Base-by-base conservation (phyloP, 371 early-diverging fungal species). In the Rhizopus delemar region DNA sequence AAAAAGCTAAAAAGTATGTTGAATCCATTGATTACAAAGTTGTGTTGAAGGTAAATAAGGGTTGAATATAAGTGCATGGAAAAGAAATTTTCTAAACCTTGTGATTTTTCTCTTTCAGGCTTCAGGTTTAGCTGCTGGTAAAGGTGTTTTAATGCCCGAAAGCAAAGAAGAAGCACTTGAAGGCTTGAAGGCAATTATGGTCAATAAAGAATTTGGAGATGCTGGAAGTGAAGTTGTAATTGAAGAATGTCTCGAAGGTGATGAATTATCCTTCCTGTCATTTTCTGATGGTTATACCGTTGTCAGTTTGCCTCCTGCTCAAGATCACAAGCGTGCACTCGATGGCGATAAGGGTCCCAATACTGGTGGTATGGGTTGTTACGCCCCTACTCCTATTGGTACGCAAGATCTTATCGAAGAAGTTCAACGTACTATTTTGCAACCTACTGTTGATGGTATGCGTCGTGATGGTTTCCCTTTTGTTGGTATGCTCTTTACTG, bases 331-430 rank as follows among this genome's bases (percentile, higher is more conserved):
- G 81, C 92, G 98, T 41, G 92, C 91, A 22, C 83, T 84, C 62
- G 96, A 98, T 60, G 90, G 90, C 57, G 98, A 98, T 73, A 68
- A 84, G 69, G 98, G 98, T 0, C 96, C 93, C 57, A 98, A 98
- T 81, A 98, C 98, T 0, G 98, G 98, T 57, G 98, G 98, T 56
- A 98, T 98, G 98, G 98, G 98, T 6, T 93, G 94, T 60, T 98
- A 98, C 71, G 91, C 92, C 41, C 98, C 98, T 32, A 95, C 98
- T 2, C 96, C 97, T 5, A 85, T 96, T 52, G 93, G 89, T 51
- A 92, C 95, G 3, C 75, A 86, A 13, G 83, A 84, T 56, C 69
- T 97, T 46, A 75, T 93, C 45, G 77, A 79, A 9, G 67, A 81
- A 38, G 88, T 96, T 69, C 81, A 93, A 68, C 77, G 82, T 41